Evolutionary conservation across 1,284 basidiomycete species (phyloP), one percentile per base, ranked within the genome.

Genomic region (Golubevia pallescens): DNA sequence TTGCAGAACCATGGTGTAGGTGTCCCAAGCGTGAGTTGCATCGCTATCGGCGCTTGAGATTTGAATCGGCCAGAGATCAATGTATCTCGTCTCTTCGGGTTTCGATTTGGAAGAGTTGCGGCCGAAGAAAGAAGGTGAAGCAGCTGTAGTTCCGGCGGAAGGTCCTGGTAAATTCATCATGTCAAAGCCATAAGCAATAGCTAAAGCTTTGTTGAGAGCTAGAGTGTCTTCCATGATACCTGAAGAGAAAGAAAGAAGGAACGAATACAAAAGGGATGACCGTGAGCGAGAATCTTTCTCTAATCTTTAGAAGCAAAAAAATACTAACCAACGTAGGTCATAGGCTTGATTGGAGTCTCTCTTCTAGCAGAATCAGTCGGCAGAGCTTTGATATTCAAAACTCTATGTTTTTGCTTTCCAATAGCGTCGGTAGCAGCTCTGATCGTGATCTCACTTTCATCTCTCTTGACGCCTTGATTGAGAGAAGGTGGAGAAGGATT

Each of bases 1-100:
- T 53, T 84, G 82, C 19, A 84, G 73, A 10, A 84, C 81, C 80
- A 84, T 83, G 10, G 82, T 84, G 68, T 84, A 84, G 3, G 80
- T 83, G 63, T 84, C 82, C 82, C 82, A 84, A 16, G 77, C 76
- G 20, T 76, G 79, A 32, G 64, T 70, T 23, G 73, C 67, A 60
- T 77, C 77, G 3, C 67, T 67, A 13, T 78, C 76, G 1, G 73
- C 66, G 23, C 73, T 78, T 2, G 79, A 75, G 54, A 84, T 84
- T 63, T 84, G 82, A 24, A 84, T 74, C 2, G 82, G 82, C 82
- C 82, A 84, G 24, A 84, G 61, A 60, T 84, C 82, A 24, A 84
- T 80, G 71, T 77, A 84, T 48, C 68, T 70, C 42, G 74, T 70
- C 8, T 24, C n/a, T 2, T 58, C 10, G n/a, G 19, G 57, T 56